phyloP scores from a whole-genome alignment of 345 rosid species.

The Eutrema japonicum region DNA sequence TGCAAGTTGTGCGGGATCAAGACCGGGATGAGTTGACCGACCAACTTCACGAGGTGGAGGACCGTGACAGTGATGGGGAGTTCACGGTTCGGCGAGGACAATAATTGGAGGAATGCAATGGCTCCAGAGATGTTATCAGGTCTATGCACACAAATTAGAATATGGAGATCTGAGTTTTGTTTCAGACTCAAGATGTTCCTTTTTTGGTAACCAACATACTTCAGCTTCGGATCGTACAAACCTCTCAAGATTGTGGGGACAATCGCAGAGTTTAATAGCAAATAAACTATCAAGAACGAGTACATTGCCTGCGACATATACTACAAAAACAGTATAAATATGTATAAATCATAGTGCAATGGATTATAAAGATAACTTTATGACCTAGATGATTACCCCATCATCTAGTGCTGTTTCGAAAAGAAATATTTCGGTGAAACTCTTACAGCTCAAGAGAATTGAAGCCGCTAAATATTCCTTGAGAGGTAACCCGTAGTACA shows the following conservation, averaged over 20 bases:
- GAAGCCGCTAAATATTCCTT: conserved; percentile 20
- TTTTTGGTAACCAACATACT: conserved; percentile 28
- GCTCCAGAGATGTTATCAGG: conserved; percentile 41
- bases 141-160: conserved; percentile 55
- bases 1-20: conserved; percentile 48
- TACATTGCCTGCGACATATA: conserved; percentile 21
- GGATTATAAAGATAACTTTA: not conserved
- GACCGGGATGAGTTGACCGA: conserved; percentile 49
- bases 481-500: conserved; percentile 33
- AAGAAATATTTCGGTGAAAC: conserved; percentile 24
- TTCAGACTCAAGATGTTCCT: conserved; percentile 22
- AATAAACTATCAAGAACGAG: conserved; percentile 13
- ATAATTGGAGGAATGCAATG: conserved; percentile 40
- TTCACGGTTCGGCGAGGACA: conserved; percentile 20
- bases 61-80: conserved; percentile 42
- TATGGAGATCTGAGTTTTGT: conserved; percentile 39
- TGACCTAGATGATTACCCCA: not conserved
- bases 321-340: conserved; percentile 9
- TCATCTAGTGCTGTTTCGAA: conserved; percentile 15
- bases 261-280: conserved; percentile 24
- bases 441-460: conserved; percentile 23
- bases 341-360: not conserved
- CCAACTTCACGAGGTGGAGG: conserved; percentile 56
- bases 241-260: conserved; percentile 4
- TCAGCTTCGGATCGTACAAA: conserved; percentile 31